Base-by-base conservation (phyloP, 2,329 filamentous ascomycete species). In the Alternaria viburni region DNA sequence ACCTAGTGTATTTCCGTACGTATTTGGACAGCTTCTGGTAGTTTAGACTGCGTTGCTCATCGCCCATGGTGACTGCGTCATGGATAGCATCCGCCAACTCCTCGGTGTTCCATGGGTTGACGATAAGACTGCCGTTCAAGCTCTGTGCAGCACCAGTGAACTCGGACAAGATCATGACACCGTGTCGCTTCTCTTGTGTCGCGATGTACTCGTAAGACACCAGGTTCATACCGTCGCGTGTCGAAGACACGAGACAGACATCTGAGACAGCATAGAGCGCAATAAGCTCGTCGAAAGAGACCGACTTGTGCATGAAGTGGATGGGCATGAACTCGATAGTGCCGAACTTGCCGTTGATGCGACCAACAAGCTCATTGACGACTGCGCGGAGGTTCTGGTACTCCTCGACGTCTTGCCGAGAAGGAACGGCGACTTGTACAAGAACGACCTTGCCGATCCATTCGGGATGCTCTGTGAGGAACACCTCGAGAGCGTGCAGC, bases 321-420 rank as follows among this genome's bases (percentile, higher is more conserved):
- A 99, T 98, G 1, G 96, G 96, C 91, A 97, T 97, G 83, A 97
- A 98, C 81, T 98, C 95, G 75, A 98, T 91, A 30, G 94, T 97
- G 79, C 95, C 94, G 76, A 97, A 98, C 78, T 92, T 93, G 76
- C 96, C 96, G 77, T 99, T 99, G 83, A 99, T 98, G 65, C 95
- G 89, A 41, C 96, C 96, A 13, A 98, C 95, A 11, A 98, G 87
- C 83, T 99, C 96, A 79, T 98, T 99, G 77, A 97, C 94, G 5
- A 97, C 93, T 19, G 94, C 93, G 26, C 95, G 90, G 36, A 99
- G 86, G 77, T 98, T 97, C 80, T 98, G 95, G 78, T 99, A 98
- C 78, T 98, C 96, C 76, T 98, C 96, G 60, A 98, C 96, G 75
- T 98, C 96, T 77, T 97, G 93, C 66, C 96, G 88, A 64, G 93